Evolutionary conservation across 1,284 basidiomycete genomes (phyloP).

Genomic region (Phellopilus nigrolimitatus): DNA sequence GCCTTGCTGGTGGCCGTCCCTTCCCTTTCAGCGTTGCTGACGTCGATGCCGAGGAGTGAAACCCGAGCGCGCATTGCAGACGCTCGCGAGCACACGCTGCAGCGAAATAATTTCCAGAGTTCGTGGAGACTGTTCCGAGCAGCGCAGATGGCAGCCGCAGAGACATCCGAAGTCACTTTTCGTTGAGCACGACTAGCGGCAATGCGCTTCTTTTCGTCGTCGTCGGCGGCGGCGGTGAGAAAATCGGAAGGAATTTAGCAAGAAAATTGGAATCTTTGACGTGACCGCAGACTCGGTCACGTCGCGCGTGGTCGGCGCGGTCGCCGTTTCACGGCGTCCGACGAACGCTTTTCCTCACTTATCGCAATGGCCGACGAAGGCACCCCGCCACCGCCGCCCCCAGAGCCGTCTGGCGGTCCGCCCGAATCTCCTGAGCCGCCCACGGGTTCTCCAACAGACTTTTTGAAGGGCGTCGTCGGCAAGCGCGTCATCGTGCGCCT

Average conservation of each 20-base stretch:
- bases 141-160: background rate
- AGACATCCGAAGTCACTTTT: background rate
- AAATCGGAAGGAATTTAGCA: background rate
- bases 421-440: constrained; percentile 42
- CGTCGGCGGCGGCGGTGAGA: background rate
- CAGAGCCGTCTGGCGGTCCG: constrained; percentile 40
- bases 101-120: background rate
- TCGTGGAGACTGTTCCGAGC: background rate
- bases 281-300: no score
- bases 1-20: background rate
- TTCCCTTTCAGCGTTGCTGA: constrained; percentile 3
- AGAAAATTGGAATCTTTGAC: no score
- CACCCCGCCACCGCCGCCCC: constrained; percentile 28
- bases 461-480: constrained; percentile 91
- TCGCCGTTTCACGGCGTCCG: no score
- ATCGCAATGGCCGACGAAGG: constrained; percentile 18
- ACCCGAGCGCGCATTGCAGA: background rate
- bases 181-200: background rate
- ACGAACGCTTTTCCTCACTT: no score
- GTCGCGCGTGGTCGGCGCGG: background rate
- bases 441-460: constrained; percentile 82
- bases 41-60: background rate
- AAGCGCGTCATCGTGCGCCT: constrained; percentile 92
- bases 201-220: background rate
- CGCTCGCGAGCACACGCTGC: background rate